Conservation (phyloP, 306 rosid species). For the Gastrolobium villosum region DNA sequence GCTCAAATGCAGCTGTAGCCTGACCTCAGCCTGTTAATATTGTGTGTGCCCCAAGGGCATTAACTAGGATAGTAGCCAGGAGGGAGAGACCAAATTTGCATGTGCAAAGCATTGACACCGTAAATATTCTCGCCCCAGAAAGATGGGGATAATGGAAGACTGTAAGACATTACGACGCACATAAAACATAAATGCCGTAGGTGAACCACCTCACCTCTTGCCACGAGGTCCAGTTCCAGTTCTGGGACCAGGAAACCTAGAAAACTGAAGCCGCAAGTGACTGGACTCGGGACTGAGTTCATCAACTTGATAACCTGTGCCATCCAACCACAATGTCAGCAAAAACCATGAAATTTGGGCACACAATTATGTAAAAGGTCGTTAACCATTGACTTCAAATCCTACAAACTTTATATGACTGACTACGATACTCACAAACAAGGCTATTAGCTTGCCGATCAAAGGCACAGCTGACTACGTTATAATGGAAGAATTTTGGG, state of each 20-base stretch:
- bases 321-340: constrained; percentile 53
- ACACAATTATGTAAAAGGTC: not conserved
- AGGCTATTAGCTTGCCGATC: not conserved
- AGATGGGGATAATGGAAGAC: constrained; percentile 13
- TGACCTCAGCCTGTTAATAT: constrained; percentile 40
- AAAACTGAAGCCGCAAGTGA: constrained; percentile 82
- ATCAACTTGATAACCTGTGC: constrained; percentile 79
- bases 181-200: constrained; percentile 38
- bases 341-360: constrained; percentile 30
- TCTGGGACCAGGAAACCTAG: constrained; percentile 86
- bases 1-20: constrained; percentile 44
- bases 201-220: constrained; percentile 65
- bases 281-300: constrained; percentile 74
- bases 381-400: constrained; percentile 5
- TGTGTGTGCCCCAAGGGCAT: constrained; percentile 45
- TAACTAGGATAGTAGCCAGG: constrained; percentile 16
- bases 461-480: not conserved
- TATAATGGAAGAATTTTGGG: not conserved
- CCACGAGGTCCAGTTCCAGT: constrained; percentile 71
- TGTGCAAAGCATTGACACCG: constrained; percentile 6
- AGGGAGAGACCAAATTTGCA: constrained; percentile 46
- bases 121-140: constrained; percentile 33
- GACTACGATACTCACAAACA: not conserved
- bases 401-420: not conserved
- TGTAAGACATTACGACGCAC: constrained; percentile 26